These are phyloP conservation scores for Macroventuria anomochaeta DNA, from an alignment of 2,329 filamentous ascomycete species.

Conservation along the genomic window DNA sequence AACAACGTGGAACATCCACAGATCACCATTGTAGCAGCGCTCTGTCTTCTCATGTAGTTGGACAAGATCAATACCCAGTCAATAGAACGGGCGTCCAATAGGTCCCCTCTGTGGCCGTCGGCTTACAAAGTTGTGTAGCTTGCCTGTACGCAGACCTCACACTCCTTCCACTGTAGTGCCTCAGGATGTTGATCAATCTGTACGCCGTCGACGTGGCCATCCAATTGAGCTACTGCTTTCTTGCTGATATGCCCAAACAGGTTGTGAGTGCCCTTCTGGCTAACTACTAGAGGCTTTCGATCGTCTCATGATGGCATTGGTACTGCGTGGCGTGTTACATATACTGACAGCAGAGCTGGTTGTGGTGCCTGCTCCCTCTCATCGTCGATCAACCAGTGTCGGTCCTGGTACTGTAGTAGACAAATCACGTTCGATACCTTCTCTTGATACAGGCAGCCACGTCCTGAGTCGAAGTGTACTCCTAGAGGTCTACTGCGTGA, in stretches of 20 bases:
- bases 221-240: no score
- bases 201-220: no score
- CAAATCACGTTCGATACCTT: background rate
- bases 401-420: slow-evolving; percentile 7
- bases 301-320: background rate
- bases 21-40: slow-evolving; percentile 16
- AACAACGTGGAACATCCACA: slow-evolving; percentile 8
- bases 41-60: slow-evolving; percentile 9
- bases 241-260: no score
- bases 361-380: background rate
- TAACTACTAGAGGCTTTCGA: background rate
- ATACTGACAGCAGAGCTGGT: background rate
- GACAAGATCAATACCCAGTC: slow-evolving; percentile 15
- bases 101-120: no score
- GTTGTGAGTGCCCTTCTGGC: background rate
- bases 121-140: no score
- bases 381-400: slow-evolving; percentile 4
- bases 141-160: no score
- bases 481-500: slow-evolving; percentile 6
- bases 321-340: background rate
- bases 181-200: no score
- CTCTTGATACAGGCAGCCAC: slow-evolving; percentile 8
- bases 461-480: slow-evolving; percentile 18
- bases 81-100: no score
- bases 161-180: no score